These are phyloP conservation scores for Bacidia gigantensis DNA, from an alignment of 495 filamentous ascomycete species.

Conservation along the genomic window DNA sequence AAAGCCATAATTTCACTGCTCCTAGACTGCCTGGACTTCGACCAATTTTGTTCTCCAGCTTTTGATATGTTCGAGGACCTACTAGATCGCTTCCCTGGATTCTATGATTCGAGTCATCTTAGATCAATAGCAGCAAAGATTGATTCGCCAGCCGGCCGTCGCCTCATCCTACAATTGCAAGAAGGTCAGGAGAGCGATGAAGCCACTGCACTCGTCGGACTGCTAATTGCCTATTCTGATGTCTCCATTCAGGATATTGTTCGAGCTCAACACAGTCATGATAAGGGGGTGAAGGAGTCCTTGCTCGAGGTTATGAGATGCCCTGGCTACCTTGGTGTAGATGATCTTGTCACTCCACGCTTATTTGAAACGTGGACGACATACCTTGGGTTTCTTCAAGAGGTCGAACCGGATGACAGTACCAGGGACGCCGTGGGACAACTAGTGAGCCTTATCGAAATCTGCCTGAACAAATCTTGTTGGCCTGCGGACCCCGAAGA, in stretches of 20 bases:
- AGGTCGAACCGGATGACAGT: conserved; percentile 25
- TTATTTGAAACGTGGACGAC: conserved; percentile 77
- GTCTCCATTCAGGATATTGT: conserved; percentile 39
- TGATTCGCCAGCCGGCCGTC: conserved; percentile 33
- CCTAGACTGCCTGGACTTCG: neutral
- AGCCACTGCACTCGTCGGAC: conserved; percentile 50
- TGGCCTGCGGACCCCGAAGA: conserved; percentile 35
- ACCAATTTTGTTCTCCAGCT: neutral
- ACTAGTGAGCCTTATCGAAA: conserved; percentile 42
- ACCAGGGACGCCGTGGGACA: conserved; percentile 26
- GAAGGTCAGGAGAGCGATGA: conserved; percentile 51
- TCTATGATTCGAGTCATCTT: conserved; percentile 44
- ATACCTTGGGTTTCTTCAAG: conserved; percentile 45
- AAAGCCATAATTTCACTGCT: neutral
- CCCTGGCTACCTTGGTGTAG: conserved; percentile 59
- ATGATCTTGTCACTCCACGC: conserved; percentile 62
- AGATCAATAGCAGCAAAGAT: conserved; percentile 41
- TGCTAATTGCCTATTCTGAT: conserved; percentile 58
- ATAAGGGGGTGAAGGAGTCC: conserved; percentile 14
- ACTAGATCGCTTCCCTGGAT: conserved; percentile 47
- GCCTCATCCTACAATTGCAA: conserved; percentile 32
- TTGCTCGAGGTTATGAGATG: conserved; percentile 52
- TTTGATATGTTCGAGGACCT: conserved; percentile 49
- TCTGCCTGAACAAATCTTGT: conserved; percentile 49
- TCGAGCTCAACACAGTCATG: conserved; percentile 17